Conservation (phyloP, 2,329 filamentous ascomycete species). For the Aspergillus sp. region DNA sequence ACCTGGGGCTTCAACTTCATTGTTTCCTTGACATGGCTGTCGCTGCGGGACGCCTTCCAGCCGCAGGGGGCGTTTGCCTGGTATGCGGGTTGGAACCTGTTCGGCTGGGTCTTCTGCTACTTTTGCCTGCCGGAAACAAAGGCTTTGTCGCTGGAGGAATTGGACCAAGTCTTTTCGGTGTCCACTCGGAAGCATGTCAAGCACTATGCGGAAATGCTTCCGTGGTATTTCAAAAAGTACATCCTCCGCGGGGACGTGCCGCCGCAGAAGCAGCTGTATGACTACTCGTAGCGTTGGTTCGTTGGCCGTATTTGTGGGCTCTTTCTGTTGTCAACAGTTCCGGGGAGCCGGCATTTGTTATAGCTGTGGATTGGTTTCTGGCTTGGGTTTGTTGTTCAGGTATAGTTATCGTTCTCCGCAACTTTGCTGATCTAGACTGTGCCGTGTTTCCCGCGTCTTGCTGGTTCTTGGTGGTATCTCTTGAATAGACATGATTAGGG, state of each 20-base stretch:
- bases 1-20: conserved; percentile 50
- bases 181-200: conserved; percentile 26
- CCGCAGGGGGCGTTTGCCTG: conserved; percentile 48
- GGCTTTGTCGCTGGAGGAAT: conserved; percentile 35
- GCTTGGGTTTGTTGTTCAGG: too few relatives aligned
- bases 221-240: conserved; percentile 22
- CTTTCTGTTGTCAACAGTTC: too few relatives aligned
- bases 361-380: too few relatives aligned
- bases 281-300: conserved; percentile 17
- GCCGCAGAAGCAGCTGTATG: conserved; percentile 18
- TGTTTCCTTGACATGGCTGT: conserved; percentile 45
- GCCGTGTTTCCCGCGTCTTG: too few relatives aligned
- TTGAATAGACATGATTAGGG: too few relatives aligned
- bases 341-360: too few relatives aligned
- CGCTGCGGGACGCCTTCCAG: conserved; percentile 39
- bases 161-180: conserved; percentile 47
- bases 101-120: conserved; percentile 44
- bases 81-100: conserved; percentile 48
- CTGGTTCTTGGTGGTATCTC: too few relatives aligned
- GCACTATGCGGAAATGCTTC: conserved; percentile 20
- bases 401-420: too few relatives aligned
- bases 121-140: conserved; percentile 46
- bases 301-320: too few relatives aligned
- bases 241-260: conserved; percentile 16
- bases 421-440: too few relatives aligned